Base-by-base conservation (phyloP, 2,329 filamentous ascomycete genomes). In the Monilinia aucupariae region DNA sequence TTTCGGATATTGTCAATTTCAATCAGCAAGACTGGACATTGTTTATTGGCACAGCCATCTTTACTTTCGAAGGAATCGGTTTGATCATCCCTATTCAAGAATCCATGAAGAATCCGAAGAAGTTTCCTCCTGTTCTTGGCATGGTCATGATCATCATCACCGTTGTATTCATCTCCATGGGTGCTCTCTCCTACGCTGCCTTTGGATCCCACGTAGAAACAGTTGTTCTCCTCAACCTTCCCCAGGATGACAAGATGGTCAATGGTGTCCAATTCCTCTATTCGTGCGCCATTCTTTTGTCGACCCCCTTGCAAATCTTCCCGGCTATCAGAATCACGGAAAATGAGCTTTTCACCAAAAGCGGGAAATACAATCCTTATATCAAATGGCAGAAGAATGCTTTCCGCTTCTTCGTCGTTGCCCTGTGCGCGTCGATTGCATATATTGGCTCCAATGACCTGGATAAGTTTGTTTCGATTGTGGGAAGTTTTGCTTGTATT, bases 311-410 rank as follows among this genome's bases (percentile, higher is more conserved):
- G 64, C 96, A 99, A 74, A 92, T 99, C 69, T 99, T 97, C 81
- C 94, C 94, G 0, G 94, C 94, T 50, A 97, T 99, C 72, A 89
- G 93, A 73, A 99, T 99, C 72, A 91, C 91, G 41, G 92, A 96
- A 77, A 96, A 96, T 70, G 91, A 92, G 68, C 81, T 97, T 8
- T 99, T 97, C 76, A 96, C 90, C 30, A 84, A 89, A 73, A 96
- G 92, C 66, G 92, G 94, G 70, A 99, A 99, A 77, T 96, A 97
- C 78, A 97, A 97, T 74, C 92, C 92, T 0, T 94, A 91, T 74
- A 96, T 99, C 80, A 99, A 99, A 80, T 99, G 94, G 94, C 90
- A 97, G 82, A 99, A 99, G 85, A 99, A 99, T 71, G 80, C 89
- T 41, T 99, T 96, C 80, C 88, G 94, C 61, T 99, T 97, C 81